Base-by-base conservation (phyloP, 345 rosid species). In the Camelina hispida region DNA sequence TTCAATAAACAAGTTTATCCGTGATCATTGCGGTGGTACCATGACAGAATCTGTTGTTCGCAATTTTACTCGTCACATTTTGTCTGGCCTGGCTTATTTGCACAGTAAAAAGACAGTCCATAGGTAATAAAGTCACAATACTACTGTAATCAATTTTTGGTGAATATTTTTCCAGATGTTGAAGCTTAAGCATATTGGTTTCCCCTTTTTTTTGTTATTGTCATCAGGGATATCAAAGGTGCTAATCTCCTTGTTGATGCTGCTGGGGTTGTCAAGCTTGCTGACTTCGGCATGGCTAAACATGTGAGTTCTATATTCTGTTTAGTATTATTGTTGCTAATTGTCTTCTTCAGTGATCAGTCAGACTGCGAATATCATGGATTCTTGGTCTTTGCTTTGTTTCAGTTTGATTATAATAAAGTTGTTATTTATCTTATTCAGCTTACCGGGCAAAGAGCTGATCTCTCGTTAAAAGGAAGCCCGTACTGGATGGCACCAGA, bases 401-500 rank as follows among this genome's bases (percentile, higher is more conserved):
- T 37, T 69, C 34, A 3, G 57, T 62, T 59, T 60, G 67, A 56
- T 56, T 17, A 64, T 38, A 40, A n/a, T 40, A 48, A 35, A 37
- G 34, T 64, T 48, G 28, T 8, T 50, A 28, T 59, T 62, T 60
- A 44, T 59, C 7, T 68, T 83, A 48, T 78, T 75, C 82, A 92
- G 99, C 97, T 92, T 78, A 83, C 88, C 2, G 97, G 99, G 56
- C 97, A 87, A 84, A 82, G 84, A 78, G 90, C 91, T 69, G 96
- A 87, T 79, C 96, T 95, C 34, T 95, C 99, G 76, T 66, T 95
- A 47, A 95, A 87, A 72, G 97, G 99, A 81, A 95, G 97, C 66
- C 99, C 99, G 13, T 85, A 95, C 70, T 95, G 99, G 99, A 95
- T 92, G 99, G 97, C 97, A 77, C 99, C 99, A 62, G 99, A 95